phyloP scores from a whole-genome alignment of 805 yeast species.

The Ogataea henricii region DNA sequence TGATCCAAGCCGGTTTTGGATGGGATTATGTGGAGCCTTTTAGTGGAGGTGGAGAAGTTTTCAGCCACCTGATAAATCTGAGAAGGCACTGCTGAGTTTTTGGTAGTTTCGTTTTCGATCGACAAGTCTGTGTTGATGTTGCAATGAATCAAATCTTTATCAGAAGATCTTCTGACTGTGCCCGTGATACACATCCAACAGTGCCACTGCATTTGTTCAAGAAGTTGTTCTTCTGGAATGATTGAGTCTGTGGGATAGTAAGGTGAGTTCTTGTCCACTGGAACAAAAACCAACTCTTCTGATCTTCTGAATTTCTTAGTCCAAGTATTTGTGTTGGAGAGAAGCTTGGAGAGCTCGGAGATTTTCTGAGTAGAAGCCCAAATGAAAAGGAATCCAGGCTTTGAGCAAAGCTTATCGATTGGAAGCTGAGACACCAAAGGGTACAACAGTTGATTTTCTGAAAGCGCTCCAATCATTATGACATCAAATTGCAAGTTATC shows the following conservation, averaged over 20 bases:
- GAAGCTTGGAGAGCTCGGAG: slow-evolving; percentile 57
- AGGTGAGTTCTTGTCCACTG: slow-evolving; percentile 63
- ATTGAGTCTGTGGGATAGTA: slow-evolving; percentile 60
- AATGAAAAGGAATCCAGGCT: slow-evolving; percentile 82
- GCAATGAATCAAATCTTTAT: slow-evolving; percentile 84
- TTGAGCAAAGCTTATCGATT: slow-evolving; percentile 69
- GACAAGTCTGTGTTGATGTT: slow-evolving; percentile 88
- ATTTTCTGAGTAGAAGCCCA: slow-evolving; percentile 85
- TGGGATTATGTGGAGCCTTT: slow-evolving; percentile 85
- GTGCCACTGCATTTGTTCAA: slow-evolving; percentile 87
- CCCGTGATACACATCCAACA: slow-evolving; percentile 98
- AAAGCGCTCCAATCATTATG: slow-evolving; percentile 86
- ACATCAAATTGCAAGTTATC: slow-evolving; percentile 77
- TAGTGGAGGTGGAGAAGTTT: slow-evolving; percentile 79
- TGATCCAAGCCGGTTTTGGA: slow-evolving; percentile 63
- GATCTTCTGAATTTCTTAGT: slow-evolving; percentile 76
- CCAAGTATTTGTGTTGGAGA: slow-evolving; percentile 41
- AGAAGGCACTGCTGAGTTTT: slow-evolving; percentile 62
- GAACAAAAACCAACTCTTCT: slow-evolving; percentile 84
- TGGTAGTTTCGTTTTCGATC: slow-evolving; percentile 53
- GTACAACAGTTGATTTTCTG: slow-evolving; percentile 68
- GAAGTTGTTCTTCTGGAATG: slow-evolving; percentile 47
- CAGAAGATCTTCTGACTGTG: slow-evolving; percentile 83
- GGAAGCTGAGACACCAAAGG: slow-evolving; percentile 69
- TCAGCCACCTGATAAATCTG: slow-evolving; percentile 82